A percentile compares a stretch with the other conserved stretches of the same genome.
phyloP scores from a whole-genome alignment of 2,329 filamentous ascomycete genomes.

The Apiospora malaysiana region DNA sequence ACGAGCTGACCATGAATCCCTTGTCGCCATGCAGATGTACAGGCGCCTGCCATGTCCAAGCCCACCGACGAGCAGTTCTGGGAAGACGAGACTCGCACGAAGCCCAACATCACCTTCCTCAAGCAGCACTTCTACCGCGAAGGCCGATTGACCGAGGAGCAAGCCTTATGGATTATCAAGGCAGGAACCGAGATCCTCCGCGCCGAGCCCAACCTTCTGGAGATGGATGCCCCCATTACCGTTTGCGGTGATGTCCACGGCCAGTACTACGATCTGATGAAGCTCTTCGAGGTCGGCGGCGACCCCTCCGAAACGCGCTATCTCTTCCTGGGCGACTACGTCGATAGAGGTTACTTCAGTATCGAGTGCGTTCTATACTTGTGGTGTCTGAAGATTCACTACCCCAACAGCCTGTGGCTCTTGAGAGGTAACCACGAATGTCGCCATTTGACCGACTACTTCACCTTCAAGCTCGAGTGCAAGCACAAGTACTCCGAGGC shows the following conservation, averaged over 20 bases:
- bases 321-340: conserved; percentile 96
- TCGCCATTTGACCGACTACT: conserved; percentile 98
- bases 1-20: conserved; percentile 21
- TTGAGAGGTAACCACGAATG: conserved; percentile 98
- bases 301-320: conserved; percentile 96
- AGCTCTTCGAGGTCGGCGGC: conserved; percentile 97
- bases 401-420: conserved; percentile 95
- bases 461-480: conserved; percentile 99
- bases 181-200: conserved; percentile 87
- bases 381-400: conserved; percentile 99
- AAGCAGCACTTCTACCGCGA: conserved; percentile 99
- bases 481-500: conserved; percentile 99
- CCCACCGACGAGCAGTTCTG: conserved; percentile 95
- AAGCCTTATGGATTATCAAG: conserved; percentile 93
- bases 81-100: conserved; percentile 81
- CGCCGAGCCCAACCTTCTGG: conserved; percentile 90
- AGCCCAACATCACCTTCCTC: conserved; percentile 91
- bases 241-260: conserved; percentile 98
- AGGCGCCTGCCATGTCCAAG: conserved; percentile 92
- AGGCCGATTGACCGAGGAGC: conserved; percentile 94
- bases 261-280: conserved; percentile 99
- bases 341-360: conserved; percentile 97
- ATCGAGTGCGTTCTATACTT: conserved; percentile 99
- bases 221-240: conserved; percentile 99
- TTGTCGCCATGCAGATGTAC: conserved; percentile 72